These are phyloP conservation scores for Bacterosira constricta DNA, from an alignment of 108 stramenopile species.

Conservation along the genomic window DNA sequence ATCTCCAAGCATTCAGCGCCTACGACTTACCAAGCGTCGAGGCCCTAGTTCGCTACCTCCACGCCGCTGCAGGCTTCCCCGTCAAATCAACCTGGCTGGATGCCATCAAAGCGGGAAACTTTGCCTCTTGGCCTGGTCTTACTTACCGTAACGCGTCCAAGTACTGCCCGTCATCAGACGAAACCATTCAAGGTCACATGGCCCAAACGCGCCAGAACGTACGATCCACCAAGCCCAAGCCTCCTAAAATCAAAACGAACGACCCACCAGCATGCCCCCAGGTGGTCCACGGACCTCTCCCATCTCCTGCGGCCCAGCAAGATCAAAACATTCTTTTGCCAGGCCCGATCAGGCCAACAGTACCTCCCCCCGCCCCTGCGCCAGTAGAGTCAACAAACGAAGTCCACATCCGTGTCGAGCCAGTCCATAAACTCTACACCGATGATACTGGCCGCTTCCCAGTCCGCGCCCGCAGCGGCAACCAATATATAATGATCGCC, in stretches of 20 bases:
- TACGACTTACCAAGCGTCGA: constrained; percentile 6
- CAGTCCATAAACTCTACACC: not conserved
- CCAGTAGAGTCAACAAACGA: not conserved
- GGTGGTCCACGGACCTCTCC: not conserved
- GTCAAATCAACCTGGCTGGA: constrained; percentile 18
- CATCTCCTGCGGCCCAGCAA: constrained; percentile 6
- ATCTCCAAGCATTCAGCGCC: too few species aligned
- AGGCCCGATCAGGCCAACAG: constrained; percentile 4
- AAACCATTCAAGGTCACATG: constrained; percentile 13
- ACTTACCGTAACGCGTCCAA: constrained; percentile 15
- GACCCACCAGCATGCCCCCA: not conserved
- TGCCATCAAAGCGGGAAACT: constrained; percentile 28
- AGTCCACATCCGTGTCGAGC: not conserved
- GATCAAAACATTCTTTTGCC: constrained; percentile 7
- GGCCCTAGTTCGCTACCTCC: constrained; percentile 3
- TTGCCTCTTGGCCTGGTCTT: constrained; percentile 6
- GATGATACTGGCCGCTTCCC: not conserved
- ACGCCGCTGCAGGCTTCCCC: constrained; percentile 17
- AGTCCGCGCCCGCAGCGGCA: not conserved
- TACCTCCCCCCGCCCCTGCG: not conserved
- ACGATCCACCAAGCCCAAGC: constrained; percentile 19
- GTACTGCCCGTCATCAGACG: constrained; percentile 2
- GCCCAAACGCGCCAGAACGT: constrained; percentile 9
- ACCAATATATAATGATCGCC: not conserved
- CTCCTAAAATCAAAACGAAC: not conserved